These are phyloP conservation scores for Candolleomyces efflorescens DNA, from an alignment of 768 basidiomycete genomes.

Conservation along the genomic window DNA sequence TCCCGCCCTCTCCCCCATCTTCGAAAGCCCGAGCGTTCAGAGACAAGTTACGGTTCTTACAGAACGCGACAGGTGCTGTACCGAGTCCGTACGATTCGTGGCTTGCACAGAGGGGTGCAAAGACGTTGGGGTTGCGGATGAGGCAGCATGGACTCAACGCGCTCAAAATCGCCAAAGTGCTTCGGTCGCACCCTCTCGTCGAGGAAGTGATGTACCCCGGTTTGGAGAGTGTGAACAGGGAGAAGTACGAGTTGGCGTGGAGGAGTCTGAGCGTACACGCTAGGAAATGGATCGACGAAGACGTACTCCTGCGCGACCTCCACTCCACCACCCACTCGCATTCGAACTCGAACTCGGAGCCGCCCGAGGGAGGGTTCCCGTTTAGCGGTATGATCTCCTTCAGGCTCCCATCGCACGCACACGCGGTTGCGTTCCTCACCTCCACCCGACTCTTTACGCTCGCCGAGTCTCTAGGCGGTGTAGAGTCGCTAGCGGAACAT, in stretches of 20 bases:
- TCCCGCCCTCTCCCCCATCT: constrained; percentile 35
- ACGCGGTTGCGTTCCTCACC: constrained; percentile 67
- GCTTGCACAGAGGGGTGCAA: constrained; percentile 86
- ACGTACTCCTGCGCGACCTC: constrained; percentile 14
- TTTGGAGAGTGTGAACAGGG: constrained; percentile 41
- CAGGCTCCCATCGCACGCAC: constrained; percentile 52
- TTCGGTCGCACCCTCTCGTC: constrained; percentile 56
- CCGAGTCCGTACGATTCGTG: constrained; percentile 86
- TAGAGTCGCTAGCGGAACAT: constrained; percentile 86
- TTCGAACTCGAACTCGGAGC: background rate
- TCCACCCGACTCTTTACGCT: constrained; percentile 66
- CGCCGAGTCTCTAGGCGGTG: constrained; percentile 88
- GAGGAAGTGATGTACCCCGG: constrained; percentile 87
- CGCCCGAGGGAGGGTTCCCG: constrained; percentile 62
- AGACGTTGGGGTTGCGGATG: constrained; percentile 89
- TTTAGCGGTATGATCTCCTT: constrained; percentile 90
- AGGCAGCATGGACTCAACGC: constrained; percentile 84
- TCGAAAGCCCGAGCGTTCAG: background rate
- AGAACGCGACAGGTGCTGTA: constrained; percentile 83
- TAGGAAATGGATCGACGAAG: constrained; percentile 48
- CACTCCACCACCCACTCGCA: too few species aligned
- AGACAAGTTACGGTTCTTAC: constrained; percentile 73
- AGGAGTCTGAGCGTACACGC: constrained; percentile 66
- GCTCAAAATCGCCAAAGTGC: constrained; percentile 61
- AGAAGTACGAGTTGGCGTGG: constrained; percentile 59